Conservation (phyloP, 2,329 filamentous ascomycete species). For the Claviceps maximensis region DNA sequence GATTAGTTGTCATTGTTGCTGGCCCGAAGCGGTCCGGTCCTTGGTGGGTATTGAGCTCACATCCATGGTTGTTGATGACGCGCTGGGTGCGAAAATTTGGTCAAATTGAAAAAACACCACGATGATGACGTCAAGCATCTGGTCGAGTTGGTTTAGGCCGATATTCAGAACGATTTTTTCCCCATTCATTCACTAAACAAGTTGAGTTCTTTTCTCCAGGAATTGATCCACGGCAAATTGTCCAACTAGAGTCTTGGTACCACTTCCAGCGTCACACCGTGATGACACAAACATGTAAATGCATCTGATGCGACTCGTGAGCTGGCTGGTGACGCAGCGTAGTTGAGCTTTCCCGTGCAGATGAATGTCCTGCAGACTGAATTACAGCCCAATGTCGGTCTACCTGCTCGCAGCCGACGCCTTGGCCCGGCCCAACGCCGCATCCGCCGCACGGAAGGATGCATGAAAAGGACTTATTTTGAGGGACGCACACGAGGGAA, state of each 20-base stretch:
- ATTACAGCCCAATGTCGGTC: not conserved
- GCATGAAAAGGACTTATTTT: not conserved
- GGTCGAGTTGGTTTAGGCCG: not conserved
- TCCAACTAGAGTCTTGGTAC: not conserved
- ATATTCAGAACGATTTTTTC: not conserved
- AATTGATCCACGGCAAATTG: no score
- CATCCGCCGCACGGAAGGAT: not conserved
- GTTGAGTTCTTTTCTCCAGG: no score
- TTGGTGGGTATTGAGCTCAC: not conserved
- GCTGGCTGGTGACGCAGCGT: not conserved
- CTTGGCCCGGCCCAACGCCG: not conserved
- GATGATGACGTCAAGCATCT: not conserved
- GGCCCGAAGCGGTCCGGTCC: not conserved
- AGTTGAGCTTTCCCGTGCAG: not conserved
- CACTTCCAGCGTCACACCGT: not conserved
- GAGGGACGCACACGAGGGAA: not conserved
- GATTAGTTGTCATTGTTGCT: not conserved
- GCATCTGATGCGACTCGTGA: not conserved
- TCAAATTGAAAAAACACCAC: not conserved
- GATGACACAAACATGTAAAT: not conserved
- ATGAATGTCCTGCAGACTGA: not conserved
- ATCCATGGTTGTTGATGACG: not conserved
- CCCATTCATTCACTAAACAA: no score
- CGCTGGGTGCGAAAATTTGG: not conserved
- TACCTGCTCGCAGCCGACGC: not conserved